These are phyloP conservation scores for Hevea brasiliensis DNA, from an alignment of 345 rosid genomes.

Conservation along the genomic window DNA sequence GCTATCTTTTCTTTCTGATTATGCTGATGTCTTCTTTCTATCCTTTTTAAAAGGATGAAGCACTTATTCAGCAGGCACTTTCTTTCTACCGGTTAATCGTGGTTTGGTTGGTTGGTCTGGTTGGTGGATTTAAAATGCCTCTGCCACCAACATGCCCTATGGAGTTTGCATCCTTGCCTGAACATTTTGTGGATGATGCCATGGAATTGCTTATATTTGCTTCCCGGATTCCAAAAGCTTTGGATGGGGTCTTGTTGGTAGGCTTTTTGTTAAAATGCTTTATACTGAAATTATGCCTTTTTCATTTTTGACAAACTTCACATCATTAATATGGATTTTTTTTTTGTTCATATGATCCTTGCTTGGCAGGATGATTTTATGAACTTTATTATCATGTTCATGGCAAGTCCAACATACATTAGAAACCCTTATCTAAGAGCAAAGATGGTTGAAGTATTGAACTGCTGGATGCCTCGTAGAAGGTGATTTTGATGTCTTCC, in stretches of 20 bases:
- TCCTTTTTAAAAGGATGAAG: constrained; percentile 56
- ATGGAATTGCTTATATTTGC: constrained; percentile 94
- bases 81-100: constrained; percentile 86
- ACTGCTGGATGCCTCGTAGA: constrained; percentile 97
- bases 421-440: constrained; percentile 97
- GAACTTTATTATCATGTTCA: constrained; percentile 98
- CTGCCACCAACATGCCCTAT: constrained; percentile 74
- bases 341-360: constrained; percentile 12
- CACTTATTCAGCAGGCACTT: constrained; percentile 74
- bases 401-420: constrained; percentile 84
- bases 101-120: constrained; percentile 84
- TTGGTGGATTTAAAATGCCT: constrained; percentile 98
- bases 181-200: constrained; percentile 98
- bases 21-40: constrained; percentile 3
- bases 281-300: constrained; percentile 11
- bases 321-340: not conserved
- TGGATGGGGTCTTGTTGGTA: constrained; percentile 88
- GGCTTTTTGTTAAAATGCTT: constrained; percentile 18
- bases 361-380: constrained; percentile 87
- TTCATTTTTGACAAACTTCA: not conserved
- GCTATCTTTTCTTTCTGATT: not conserved
- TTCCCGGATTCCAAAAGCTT: constrained; percentile 83
- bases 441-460: constrained; percentile 99
- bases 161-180: constrained; percentile 96
- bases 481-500: constrained; percentile 44